A percentile compares a stretch with the other conserved stretches of the same genome.
Conservation (phyloP, 768 basidiomycete species). For the Scleroderma bovista region DNA sequence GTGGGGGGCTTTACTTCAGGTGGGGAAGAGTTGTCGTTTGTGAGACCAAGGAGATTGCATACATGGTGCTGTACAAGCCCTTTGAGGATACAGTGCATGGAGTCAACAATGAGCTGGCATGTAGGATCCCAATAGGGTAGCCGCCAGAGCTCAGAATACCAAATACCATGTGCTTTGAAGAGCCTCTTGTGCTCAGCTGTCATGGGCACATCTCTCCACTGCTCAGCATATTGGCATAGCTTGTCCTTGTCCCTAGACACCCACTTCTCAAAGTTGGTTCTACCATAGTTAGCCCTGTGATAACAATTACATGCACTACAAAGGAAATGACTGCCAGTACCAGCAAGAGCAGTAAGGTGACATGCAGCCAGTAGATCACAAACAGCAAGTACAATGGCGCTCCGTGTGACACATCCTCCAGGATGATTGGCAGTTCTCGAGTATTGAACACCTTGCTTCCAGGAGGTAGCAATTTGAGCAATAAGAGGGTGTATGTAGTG, state of each 20-base stretch:
- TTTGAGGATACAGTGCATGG: slow-evolving; percentile 24
- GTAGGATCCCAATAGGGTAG: slow-evolving; percentile 26
- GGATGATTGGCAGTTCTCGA: slow-evolving; percentile 8
- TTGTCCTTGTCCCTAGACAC: slow-evolving; percentile 4
- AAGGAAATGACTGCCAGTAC: slow-evolving; percentile 14
- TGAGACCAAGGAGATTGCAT: slow-evolving; percentile 3
- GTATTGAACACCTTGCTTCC: slow-evolving; percentile 11
- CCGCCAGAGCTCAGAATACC: slow-evolving; percentile 15
- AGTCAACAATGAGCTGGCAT: slow-evolving; percentile 13
- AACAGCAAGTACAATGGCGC: slow-evolving; percentile 16
- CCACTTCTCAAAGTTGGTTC: slow-evolving; percentile 14
- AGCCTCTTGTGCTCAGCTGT: neutral
- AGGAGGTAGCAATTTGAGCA: slow-evolving; percentile 13
- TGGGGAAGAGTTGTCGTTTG: neutral
- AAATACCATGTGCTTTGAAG: slow-evolving; percentile 13
- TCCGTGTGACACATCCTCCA: slow-evolving; percentile 4
- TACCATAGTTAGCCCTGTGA: slow-evolving; percentile 4
- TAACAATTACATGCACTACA: slow-evolving; percentile 26
- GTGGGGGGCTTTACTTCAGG: neutral
- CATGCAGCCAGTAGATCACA: slow-evolving; percentile 27
- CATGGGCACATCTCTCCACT: slow-evolving; percentile 10
- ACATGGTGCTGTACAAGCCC: slow-evolving; percentile 6
- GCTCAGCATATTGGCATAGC: slow-evolving; percentile 5
- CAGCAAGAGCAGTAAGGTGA: slow-evolving; percentile 24
- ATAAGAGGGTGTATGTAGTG: slow-evolving; percentile 17